Conservation (phyloP, 2,329 filamentous ascomycete species). For the Diaporthe sp. region DNA sequence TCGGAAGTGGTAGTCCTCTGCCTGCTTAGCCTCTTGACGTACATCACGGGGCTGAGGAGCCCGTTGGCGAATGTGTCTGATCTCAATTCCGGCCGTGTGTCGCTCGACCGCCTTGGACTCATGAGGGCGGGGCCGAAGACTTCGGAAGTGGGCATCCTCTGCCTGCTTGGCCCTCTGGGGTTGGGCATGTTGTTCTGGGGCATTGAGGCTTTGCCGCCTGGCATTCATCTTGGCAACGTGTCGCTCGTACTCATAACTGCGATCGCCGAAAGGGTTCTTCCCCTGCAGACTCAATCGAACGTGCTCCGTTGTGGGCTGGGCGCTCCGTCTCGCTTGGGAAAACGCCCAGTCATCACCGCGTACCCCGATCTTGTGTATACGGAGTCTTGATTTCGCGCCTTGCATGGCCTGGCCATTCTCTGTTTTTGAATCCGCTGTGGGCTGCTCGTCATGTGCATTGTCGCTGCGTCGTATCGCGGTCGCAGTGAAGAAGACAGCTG, state of each 20-base stretch:
- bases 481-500: constrained; percentile 18
- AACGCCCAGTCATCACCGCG: constrained; percentile 10
- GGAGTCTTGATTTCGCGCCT: not conserved
- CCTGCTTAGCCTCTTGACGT: no score
- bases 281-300: not conserved
- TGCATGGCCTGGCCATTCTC: not conserved
- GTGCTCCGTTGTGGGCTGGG: not conserved
- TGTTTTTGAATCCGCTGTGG: not conserved
- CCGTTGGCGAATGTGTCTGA: not conserved
- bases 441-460: not conserved
- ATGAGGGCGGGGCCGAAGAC: not conserved
- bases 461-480: not conserved
- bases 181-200: not conserved
- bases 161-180: not conserved
- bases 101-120: not conserved
- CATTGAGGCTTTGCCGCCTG: not conserved
- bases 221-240: not conserved
- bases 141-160: not conserved
- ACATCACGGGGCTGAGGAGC: not conserved
- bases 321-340: not conserved
- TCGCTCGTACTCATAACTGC: not conserved
- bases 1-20: not conserved
- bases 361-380: constrained; percentile 12
- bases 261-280: not conserved
- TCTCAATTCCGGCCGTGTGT: not conserved